These are phyloP conservation scores for Mucor saturninus DNA, from an alignment of 371 early-diverging fungal species.

Conservation along the genomic window DNA sequence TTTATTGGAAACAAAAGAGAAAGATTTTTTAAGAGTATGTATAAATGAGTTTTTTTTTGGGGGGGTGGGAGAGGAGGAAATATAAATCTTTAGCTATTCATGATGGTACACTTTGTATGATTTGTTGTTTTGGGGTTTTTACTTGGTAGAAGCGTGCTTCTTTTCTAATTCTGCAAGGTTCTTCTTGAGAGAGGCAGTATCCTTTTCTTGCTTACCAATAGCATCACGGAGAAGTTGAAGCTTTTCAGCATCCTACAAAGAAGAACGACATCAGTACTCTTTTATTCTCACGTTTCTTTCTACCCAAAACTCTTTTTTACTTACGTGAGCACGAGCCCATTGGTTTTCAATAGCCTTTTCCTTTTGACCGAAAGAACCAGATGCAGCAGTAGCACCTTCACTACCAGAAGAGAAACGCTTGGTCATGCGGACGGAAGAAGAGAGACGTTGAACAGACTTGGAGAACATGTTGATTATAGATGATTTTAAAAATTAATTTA, in stretches of 20 bases:
- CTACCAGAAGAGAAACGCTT: constrained; percentile 25
- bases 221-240: constrained; percentile 42
- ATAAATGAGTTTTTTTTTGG: neutral
- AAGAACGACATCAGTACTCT: neutral
- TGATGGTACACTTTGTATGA: constrained; percentile 1
- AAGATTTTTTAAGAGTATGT: neutral
- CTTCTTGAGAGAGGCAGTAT: constrained; percentile 34
- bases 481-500: neutral
- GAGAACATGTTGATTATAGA: constrained; percentile 17
- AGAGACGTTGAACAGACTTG: constrained; percentile 21
- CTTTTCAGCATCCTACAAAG: constrained; percentile 48
- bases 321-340: constrained; percentile 53
- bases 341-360: constrained; percentile 56
- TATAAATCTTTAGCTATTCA: neutral
- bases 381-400: constrained; percentile 45
- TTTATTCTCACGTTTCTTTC: neutral
- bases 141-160: constrained; percentile 17
- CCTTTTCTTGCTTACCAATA: constrained; percentile 37
- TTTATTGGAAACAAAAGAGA: constrained; percentile 5
- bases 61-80: neutral
- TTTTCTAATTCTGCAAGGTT: constrained; percentile 34
- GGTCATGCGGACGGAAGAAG: constrained; percentile 8
- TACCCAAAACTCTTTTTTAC: constrained; percentile 9
- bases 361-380: constrained; percentile 49
- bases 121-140: neutral